Conservation (phyloP, 345 rosid genomes). For the Raphanus sativus region DNA sequence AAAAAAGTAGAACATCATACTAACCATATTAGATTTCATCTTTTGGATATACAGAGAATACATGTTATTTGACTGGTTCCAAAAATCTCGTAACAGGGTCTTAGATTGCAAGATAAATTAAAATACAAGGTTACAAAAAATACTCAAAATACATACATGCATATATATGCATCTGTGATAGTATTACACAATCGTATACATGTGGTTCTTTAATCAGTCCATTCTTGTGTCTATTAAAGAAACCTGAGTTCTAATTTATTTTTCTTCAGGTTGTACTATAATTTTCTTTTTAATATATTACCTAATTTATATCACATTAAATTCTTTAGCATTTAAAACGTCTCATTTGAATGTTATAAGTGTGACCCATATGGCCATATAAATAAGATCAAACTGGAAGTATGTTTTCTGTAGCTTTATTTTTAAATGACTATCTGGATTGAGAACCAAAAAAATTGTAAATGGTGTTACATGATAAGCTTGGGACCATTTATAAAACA, state of each 20-base stretch:
- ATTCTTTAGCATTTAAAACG: background rate
- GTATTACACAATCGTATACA: constrained; percentile 7
- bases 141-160: constrained; percentile 1
- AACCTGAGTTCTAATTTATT: background rate
- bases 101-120: constrained; percentile 19
- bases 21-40: background rate
- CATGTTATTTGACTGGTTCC: constrained; percentile 35
- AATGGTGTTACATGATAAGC: constrained; percentile 16
- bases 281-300: background rate
- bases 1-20: background rate
- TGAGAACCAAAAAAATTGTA: background rate
- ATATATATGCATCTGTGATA: background rate
- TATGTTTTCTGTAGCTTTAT: background rate
- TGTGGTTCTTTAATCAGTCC: background rate
- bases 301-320: background rate
- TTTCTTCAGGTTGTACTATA: background rate
- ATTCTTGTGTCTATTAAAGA: background rate
- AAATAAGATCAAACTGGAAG: background rate
- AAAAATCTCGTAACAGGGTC: constrained; percentile 24
- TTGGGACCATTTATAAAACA: constrained; percentile 5
- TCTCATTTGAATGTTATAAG: background rate
- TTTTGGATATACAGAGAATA: background rate
- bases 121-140: constrained; percentile 22
- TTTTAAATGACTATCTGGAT: background rate
- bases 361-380: background rate